Base-by-base conservation (phyloP, 371 early-diverging fungal genomes). In the Syncephalastrum contaminatum region DNA sequence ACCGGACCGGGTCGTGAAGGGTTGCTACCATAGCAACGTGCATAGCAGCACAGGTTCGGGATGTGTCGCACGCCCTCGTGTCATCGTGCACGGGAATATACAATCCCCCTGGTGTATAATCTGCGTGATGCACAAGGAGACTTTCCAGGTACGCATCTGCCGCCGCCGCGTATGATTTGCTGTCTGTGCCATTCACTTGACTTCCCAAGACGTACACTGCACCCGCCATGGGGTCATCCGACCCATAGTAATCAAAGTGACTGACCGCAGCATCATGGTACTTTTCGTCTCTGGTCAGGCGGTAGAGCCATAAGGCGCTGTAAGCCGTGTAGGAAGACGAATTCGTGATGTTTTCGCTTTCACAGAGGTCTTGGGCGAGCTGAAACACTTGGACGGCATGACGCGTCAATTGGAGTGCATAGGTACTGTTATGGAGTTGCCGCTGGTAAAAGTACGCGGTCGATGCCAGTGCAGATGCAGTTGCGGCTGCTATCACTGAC, bases 251-350 rank as follows among this genome's bases (percentile, higher is more conserved):
- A 30, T 72, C 59, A 48, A 55, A 62, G 42, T 57, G 63, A 12
- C 16, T 48, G 48, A 64, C 59, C 8, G 64, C 64, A 40, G 63
- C 59, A 15, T 54, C 49, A 18, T 60, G 54, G 50, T 82, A 84
- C 4, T 51, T 56, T 1, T 51, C 3, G 49, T 80, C 60, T 22
- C 66, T 66, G 2, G 82, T 81, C 13, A 78, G 69, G 27, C 69
- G 66, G 60, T 76, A 75, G 62, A 84, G 64, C 86, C 86, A 85
- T 8, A 81, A 65, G 3, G 80, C 75, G n/a, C 76, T 81, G 66
- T 71, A 83, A 1, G 72, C 65, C 2, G 84, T 0, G 73, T 72
- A 2, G 63, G 43, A 6, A 73, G 74, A 50, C 85, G 85, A 6
- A 70, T 67, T 21, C 73, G 80, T 47, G 72, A 72, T 27, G 83